phyloP scores from a whole-genome alignment of 2,329 filamentous ascomycete genomes.

The Alternaria ventricosa region DNA sequence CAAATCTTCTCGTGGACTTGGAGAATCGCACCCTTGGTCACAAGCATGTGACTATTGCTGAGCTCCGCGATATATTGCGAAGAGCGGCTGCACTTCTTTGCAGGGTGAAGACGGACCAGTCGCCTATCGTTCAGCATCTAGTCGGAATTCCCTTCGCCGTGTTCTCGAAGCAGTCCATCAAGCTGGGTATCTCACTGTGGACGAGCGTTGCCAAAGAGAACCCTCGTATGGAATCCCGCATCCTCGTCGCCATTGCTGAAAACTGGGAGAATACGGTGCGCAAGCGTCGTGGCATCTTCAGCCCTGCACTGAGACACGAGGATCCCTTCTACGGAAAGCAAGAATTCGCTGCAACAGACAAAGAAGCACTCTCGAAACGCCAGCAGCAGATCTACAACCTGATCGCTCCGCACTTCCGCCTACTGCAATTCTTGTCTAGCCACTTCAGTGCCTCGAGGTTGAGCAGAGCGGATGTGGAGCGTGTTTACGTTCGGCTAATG shows the following conservation, averaged over 20 bases:
- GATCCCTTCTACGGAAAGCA: conserved; percentile 92
- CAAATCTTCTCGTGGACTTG: conserved; percentile 71
- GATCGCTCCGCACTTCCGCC: conserved; percentile 82
- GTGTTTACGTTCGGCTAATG: conserved; percentile 81
- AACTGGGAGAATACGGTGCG: conserved; percentile 89
- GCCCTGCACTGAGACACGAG: conserved; percentile 69
- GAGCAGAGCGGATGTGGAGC: conserved; percentile 80
- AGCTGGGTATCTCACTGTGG: conserved; percentile 94
- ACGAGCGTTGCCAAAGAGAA: conserved; percentile 97
- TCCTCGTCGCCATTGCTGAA: conserved; percentile 85
- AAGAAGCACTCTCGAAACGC: conserved; percentile 72
- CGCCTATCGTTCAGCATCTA: conserved; percentile 81
- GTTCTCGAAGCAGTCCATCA: conserved; percentile 94
- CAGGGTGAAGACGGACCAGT: conserved; percentile 75
- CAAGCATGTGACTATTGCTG: conserved; percentile 72
- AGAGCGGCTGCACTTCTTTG: conserved; percentile 87
- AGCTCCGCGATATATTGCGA: conserved; percentile 81
- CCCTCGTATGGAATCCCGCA: conserved; percentile 81
- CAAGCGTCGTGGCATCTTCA: conserved; percentile 81
- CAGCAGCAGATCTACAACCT: conserved; percentile 82
- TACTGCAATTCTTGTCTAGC: conserved; percentile 89
- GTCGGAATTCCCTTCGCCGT: conserved; percentile 91
- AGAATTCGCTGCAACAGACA: conserved; percentile 92
- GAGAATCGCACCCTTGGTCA: conserved; percentile 73
- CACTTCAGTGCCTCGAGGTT: conserved; percentile 95